Conservation (phyloP, 352 stramenopile species). For the Phytophthora ohioensis region DNA sequence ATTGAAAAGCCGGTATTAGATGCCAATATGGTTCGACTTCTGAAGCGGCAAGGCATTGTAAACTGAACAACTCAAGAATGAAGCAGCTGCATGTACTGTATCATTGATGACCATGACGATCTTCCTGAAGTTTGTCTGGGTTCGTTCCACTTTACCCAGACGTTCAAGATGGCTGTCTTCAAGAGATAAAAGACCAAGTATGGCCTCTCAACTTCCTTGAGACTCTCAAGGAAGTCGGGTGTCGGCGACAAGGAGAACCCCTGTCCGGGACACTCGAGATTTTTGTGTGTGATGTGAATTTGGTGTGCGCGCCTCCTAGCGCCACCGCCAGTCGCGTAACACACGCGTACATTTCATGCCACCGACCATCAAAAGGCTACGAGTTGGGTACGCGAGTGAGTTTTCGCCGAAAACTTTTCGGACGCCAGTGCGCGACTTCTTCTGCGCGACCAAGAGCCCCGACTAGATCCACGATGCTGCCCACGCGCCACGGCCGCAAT, state of each 20-base stretch:
- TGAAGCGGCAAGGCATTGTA: background rate
- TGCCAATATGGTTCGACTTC: background rate
- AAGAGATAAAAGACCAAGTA: background rate
- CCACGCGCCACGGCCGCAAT: slow-evolving; percentile 45
- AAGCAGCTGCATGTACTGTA: background rate
- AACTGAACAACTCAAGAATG: slow-evolving; percentile 1
- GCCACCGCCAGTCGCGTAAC: slow-evolving; percentile 8
- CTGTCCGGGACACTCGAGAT: background rate
- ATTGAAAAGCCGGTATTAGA: too few relatives aligned
- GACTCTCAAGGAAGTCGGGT: too few relatives aligned
- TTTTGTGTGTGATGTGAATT: slow-evolving; percentile 13
- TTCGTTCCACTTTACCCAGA: background rate
- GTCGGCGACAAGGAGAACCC: too few relatives aligned
- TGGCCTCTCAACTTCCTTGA: background rate
- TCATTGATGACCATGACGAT: slow-evolving; percentile 20
- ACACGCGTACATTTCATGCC: slow-evolving; percentile 11
- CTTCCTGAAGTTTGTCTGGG: slow-evolving; percentile 12
- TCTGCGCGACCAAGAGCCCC: background rate
- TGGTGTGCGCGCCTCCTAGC: slow-evolving; percentile 23
- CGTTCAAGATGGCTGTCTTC: too few relatives aligned
- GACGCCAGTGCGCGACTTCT: slow-evolving; percentile 32
- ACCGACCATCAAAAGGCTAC: slow-evolving; percentile 4
- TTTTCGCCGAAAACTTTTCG: background rate
- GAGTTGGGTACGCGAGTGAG: slow-evolving; percentile 9
- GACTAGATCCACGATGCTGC: slow-evolving; percentile 40